Percentiles rank a stretch among this genome's conserved stretches.
Evolutionary conservation across 2,329 filamentous ascomycete genomes (phyloP).

Genomic region (Aspergillus sp.): DNA sequence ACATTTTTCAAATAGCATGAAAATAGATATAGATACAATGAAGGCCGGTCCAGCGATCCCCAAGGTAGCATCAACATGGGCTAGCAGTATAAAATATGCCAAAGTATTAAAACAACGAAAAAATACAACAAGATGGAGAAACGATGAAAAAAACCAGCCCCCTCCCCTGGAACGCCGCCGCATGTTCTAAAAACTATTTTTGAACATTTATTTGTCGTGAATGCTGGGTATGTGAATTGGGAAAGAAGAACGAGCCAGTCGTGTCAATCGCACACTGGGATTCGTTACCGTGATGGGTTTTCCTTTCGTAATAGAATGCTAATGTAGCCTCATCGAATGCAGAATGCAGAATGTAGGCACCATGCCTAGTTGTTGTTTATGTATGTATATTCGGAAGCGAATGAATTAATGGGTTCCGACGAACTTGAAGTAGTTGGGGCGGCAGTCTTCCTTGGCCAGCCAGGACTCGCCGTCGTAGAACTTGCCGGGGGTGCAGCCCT

Average conservation of each 20-base stretch:
- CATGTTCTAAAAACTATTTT: slow-evolving; percentile 5
- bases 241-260: too few species aligned
- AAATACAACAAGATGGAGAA: slow-evolving; percentile 1
- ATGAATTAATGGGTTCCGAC: slow-evolving; percentile 66
- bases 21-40: slow-evolving; percentile 24
- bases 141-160: slow-evolving; percentile 4
- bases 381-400: too few species aligned
- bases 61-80: slow-evolving; percentile 3
- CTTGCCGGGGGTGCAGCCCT: slow-evolving; percentile 76
- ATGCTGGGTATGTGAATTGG: slow-evolving; percentile 8
- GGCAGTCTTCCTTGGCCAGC: slow-evolving; percentile 85
- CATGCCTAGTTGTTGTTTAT: too few species aligned
- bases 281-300: not conserved
- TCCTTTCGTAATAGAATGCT: not conserved
- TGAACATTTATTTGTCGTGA: slow-evolving; percentile 10
- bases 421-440: slow-evolving; percentile 96
- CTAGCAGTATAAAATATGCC: not conserved
- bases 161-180: slow-evolving; percentile 12
- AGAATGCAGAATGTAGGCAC: too few species aligned
- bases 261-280: too few species aligned
- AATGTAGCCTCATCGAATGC: not conserved
- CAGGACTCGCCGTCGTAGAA: slow-evolving; percentile 86
- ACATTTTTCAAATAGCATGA: not conserved
- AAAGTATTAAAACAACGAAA: slow-evolving; percentile 1
- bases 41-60: slow-evolving; percentile 15